A percentile compares a stretch with the other conserved stretches of the same genome.
Conservation (phyloP, 2,329 filamentous ascomycete species). For the Colletotrichum scovillei region DNA sequence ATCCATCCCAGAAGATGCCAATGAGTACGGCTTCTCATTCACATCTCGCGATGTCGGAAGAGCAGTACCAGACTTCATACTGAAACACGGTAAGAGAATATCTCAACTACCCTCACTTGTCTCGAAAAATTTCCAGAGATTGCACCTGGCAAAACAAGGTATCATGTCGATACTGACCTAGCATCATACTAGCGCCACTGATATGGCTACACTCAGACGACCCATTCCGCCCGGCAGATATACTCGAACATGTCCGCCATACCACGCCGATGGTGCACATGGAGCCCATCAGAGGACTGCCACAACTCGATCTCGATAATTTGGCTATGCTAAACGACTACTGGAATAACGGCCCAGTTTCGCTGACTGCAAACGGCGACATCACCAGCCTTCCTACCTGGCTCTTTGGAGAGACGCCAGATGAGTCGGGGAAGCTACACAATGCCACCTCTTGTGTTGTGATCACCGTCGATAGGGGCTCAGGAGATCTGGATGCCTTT, state of each 20-base stretch:
- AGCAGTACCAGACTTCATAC: background rate
- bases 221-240: background rate
- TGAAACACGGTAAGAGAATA: background rate
- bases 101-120: background rate
- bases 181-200: background rate
- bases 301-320: background rate
- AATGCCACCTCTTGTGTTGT: background rate
- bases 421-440: background rate
- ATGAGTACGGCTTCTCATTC: background rate
- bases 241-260: background rate
- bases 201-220: background rate
- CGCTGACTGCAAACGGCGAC: background rate
- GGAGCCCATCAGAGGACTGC: background rate
- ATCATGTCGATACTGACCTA: background rate
- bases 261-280: background rate
- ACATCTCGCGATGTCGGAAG: background rate
- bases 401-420: background rate
- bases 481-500: background rate
- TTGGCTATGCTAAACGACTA: background rate
- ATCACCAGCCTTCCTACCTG: background rate
- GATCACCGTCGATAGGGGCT: background rate
- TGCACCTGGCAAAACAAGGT: background rate
- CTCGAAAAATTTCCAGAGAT: background rate
- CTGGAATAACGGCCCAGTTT: background rate
- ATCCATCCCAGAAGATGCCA: background rate